phyloP scores from a whole-genome alignment of 495 filamentous ascomycete species.

The Parathielavia appendiculata region DNA sequence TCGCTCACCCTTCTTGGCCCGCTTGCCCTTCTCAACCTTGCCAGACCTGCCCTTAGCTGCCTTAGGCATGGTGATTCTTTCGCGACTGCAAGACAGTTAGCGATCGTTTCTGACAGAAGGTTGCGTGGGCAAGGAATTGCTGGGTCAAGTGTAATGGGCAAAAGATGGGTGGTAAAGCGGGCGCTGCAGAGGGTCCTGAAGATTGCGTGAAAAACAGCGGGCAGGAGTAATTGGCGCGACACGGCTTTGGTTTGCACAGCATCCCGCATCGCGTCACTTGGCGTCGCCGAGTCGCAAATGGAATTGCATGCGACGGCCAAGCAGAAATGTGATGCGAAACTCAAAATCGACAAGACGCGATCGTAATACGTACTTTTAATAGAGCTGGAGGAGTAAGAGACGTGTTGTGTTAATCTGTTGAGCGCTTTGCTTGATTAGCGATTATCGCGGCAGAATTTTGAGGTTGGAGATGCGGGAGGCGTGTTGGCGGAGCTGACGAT shows the following conservation, averaged over 20 bases:
- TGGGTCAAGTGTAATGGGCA: background rate
- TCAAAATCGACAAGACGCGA: conserved; percentile 23
- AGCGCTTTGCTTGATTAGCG: conserved; percentile 8
- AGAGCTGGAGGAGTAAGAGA: background rate
- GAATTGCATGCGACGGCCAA: conserved; percentile 35
- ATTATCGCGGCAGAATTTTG: conserved; percentile 2
- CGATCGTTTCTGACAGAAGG: background rate
- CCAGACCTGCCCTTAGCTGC: conserved; percentile 43
- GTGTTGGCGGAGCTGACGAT: conserved; percentile 10
- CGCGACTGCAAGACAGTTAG: conserved; percentile 25
- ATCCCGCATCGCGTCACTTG: background rate
- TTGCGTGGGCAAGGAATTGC: background rate
- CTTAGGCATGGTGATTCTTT: conserved; percentile 42
- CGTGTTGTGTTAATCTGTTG: conserved; percentile 24
- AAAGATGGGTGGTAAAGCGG: background rate
- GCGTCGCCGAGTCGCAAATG: conserved; percentile 25
- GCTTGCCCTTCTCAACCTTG: conserved; percentile 40
- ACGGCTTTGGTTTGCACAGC: background rate
- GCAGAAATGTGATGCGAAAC: conserved; percentile 33
- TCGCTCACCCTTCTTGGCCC: conserved; percentile 48
- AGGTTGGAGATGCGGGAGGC: conserved; percentile 2
- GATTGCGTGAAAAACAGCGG: background rate
- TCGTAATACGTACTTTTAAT: conserved; percentile 32
- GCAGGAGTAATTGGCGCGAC: background rate
- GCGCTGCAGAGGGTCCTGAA: background rate